Evolutionary conservation across 805 yeast species (phyloP), one percentile per base, ranked within the genome.

Genomic region (Saccharomycopsis javanensis): DNA sequence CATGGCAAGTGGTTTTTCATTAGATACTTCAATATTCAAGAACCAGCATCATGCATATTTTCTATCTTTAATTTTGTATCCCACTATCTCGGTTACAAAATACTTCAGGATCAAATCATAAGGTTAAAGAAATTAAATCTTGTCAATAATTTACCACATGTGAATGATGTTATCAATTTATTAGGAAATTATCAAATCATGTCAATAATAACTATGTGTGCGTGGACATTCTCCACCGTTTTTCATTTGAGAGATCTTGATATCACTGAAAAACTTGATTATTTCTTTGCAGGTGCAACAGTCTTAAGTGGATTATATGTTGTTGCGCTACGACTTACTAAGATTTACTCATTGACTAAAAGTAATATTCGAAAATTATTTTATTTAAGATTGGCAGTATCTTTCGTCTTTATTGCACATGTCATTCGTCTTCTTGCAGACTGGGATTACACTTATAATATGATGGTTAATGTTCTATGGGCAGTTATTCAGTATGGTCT

Each of bases 1-100:
- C 97, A 94, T 69, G 99, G 99, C 0, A 94, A 94, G 72, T 94
- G 99, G 99, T 98, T 98, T 1, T 94, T 94, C 65, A 61, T 74
- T 16, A 76, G 99, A 53, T 66, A 86, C 0, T 70, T 77, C n/a
- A 96, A 96, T 0, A 73, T 86, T 11, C 99, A 94, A 69, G 99
- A 94, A 67, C 72, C 89, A 0, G 87, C 84, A 25, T 85, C 95
- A 13, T 82, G 86, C 1, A 20, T 89, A 1, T 92, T 94, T 68
- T 86, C 96, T n/a, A 64, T 86, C 4, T 75, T 80, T 23, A 86
- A 86, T 65, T 79, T 83, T 60, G 57, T 82, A 13, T 88, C 92
- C 1, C 92, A 88, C 66, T 79, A 69, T 64, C 62, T 69, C 54
- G 82, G 81, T 5, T 73, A 72, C 57, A 63, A 62, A 38, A 69